Evolutionary conservation across 257 asterid species (phyloP), one percentile per base, ranked within the genome.

Genomic region (Catharanthus roseus): DNA sequence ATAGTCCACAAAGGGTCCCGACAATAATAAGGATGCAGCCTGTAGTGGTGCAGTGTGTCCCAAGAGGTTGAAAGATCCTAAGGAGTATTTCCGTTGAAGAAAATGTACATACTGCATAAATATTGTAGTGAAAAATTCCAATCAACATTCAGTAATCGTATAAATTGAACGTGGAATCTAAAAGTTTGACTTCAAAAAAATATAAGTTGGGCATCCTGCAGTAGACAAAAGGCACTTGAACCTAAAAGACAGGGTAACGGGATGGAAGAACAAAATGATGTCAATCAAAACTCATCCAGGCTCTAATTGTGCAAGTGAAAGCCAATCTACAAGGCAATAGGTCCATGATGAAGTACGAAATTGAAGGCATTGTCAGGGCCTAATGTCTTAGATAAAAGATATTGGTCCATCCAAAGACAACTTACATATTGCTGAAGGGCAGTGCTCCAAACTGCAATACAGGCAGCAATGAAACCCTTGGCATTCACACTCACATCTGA

Each of bases 41-140:
- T 89, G 97, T 51, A 86, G 81, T 26, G 97, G 97, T 75, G 97
- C 96, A 19, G 97, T 91, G 82, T 89, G 95, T 33, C 95, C 97
- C 82, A 91, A 73, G 53, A 90, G 80, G 77, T 86, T 81, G 87
- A 90, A 88, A 28, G 97, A 90, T 71, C 96, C 92, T 11, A 90
- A 78, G 2, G 93, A 81, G 79, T 90, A 86, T 85, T 90, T 84
- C 82, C 86, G 71, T 77, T 88, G 97, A 67, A 90, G 92, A 78
- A 65, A 80, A 79, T 90, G 95, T 72, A 89, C 97, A 71, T 80
- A 87, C 97, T 90, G 90, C 88, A 79, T 36, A 6, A 49, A 65
- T 76, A 69, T 19, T 39, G 60, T 47, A 56, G 72, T 47, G 21
- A 9, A 74, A 72, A 63, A 75, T 73, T 70, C 58, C 65, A 65